phyloP scores from a whole-genome alignment of 2,329 filamentous ascomycete genomes.

The Aspergillus fructus region DNA sequence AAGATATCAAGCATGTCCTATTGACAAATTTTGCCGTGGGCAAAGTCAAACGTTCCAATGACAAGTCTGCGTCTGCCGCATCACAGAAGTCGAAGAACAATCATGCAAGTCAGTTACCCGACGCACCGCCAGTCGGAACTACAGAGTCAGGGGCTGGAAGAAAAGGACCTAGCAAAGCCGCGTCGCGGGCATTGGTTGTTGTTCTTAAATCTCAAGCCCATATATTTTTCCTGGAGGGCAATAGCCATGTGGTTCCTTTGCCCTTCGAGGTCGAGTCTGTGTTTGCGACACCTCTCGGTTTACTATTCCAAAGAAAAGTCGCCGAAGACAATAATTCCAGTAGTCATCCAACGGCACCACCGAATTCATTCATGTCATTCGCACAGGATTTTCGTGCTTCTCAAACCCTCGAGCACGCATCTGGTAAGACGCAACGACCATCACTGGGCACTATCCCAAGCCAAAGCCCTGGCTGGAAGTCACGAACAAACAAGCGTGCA shows the following conservation, averaged over 20 bases:
- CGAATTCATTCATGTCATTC: constrained; percentile 79
- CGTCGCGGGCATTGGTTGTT: constrained; percentile 72
- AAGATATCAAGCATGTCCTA: constrained; percentile 80
- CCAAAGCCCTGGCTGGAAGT: constrained; percentile 57
- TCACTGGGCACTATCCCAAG: constrained; percentile 50
- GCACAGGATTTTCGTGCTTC: constrained; percentile 38
- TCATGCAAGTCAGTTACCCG: constrained; percentile 10
- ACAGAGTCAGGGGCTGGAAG: constrained; percentile 22
- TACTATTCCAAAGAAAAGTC: constrained; percentile 81
- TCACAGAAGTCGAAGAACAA: constrained; percentile 1
- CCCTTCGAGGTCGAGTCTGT: constrained; percentile 92
- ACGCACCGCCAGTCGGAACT: constrained; percentile 19
- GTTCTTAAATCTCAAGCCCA: constrained; percentile 91
- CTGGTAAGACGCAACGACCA: constrained; percentile 43
- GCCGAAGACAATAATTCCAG: constrained; percentile 30
- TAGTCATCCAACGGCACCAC: constrained; percentile 59
- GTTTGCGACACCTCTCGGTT: constrained; percentile 75
- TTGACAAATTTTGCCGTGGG: constrained; percentile 73
- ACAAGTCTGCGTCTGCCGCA: constrained; percentile 6
- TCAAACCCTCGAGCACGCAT: constrained; percentile 34
- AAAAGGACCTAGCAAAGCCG: constrained; percentile 22
- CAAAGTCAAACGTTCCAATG: constrained; percentile 22
- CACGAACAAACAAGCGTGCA: constrained; percentile 57
- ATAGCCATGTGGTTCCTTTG: constrained; percentile 85
- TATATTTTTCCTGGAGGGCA: constrained; percentile 84